phyloP scores from a whole-genome alignment of 129 eudicot genomes.

The carrot (Daucus carota) region DNA sequence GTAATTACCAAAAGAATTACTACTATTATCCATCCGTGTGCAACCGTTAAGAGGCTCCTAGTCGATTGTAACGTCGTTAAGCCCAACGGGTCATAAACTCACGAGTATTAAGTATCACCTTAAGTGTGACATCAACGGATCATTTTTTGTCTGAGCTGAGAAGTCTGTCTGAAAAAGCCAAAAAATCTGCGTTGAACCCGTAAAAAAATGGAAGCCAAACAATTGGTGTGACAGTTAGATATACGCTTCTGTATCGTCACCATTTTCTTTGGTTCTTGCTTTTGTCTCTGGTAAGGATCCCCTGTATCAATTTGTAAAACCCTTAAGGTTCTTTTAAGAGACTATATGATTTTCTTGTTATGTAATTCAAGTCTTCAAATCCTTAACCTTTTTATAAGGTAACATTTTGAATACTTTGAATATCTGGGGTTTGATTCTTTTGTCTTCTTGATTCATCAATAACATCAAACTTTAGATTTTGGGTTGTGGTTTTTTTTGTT shows the following conservation, averaged over 20 bases:
- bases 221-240: neutral
- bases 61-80: neutral
- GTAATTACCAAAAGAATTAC: too few species aligned
- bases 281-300: slow-evolving; percentile 41
- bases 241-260: slow-evolving; percentile 14
- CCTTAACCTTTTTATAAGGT: neutral
- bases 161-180: neutral
- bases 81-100: neutral
- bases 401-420: slow-evolving; percentile 24
- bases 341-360: neutral
- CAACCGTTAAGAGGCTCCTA: slow-evolving; percentile 1
- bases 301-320: slow-evolving; percentile 6
- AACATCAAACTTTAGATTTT: slow-evolving; percentile 12
- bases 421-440: slow-evolving; percentile 12
- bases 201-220: slow-evolving; percentile 2
- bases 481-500: too few species aligned
- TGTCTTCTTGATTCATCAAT: slow-evolving; percentile 14
- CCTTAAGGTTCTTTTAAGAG: neutral
- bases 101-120: too few species aligned
- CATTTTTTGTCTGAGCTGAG: too few species aligned
- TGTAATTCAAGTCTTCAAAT: slow-evolving; percentile 7
- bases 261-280: slow-evolving; percentile 36
- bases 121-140: too few species aligned
- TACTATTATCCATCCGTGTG: too few species aligned
- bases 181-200: slow-evolving; percentile 14